Conservation (phyloP, 345 rosid species). For the Stellera chamaejasme region DNA sequence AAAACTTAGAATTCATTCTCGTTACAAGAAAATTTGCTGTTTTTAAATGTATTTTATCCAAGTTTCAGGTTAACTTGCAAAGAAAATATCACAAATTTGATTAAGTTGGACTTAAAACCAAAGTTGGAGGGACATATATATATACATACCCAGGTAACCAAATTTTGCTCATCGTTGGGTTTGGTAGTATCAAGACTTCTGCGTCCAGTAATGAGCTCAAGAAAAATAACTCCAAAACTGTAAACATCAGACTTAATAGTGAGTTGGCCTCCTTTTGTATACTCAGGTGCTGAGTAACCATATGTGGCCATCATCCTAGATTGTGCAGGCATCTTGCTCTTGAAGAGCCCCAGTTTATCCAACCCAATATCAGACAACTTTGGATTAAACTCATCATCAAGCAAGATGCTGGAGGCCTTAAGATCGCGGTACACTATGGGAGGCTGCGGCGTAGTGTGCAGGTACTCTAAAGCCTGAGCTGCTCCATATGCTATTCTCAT, state of each 20-base stretch:
- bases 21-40: too few species aligned
- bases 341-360: conserved; percentile 35
- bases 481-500: conserved; percentile 54
- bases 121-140: too few species aligned
- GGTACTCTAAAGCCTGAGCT: conserved; percentile 63
- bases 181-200: conserved; percentile 60
- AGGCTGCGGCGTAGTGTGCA: conserved; percentile 52
- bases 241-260: conserved; percentile 65
- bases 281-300: conserved; percentile 79
- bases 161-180: conserved; percentile 57
- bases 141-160: conserved; percentile 67
- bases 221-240: conserved; percentile 72
- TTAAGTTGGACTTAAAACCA: too few species aligned
- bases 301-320: conserved; percentile 59
- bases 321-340: conserved; percentile 26
- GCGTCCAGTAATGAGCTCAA: conserved; percentile 70
- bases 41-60: too few species aligned
- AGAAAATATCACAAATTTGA: too few species aligned
- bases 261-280: conserved; percentile 43
- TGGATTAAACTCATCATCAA: conserved; percentile 37
- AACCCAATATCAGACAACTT: conserved; percentile 63
- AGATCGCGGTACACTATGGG: conserved; percentile 54
- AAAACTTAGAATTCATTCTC: too few species aligned
- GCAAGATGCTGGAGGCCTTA: conserved; percentile 57
- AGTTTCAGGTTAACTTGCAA: too few species aligned